These are phyloP conservation scores for Leptographium flavum DNA, from an alignment of 2,329 filamentous ascomycete genomes.

Conservation along the genomic window DNA sequence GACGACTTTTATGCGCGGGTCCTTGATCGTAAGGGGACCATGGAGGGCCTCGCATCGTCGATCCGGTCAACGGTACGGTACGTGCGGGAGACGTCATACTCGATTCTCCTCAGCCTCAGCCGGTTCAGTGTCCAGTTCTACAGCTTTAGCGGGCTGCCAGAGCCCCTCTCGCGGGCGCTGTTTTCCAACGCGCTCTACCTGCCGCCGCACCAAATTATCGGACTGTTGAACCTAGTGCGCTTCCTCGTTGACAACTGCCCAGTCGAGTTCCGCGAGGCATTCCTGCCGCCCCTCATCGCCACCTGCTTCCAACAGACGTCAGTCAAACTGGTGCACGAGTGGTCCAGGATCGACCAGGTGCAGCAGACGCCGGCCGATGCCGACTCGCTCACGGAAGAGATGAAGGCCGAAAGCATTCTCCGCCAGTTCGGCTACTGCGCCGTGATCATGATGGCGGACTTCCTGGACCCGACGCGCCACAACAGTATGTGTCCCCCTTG, in stretches of 20 bases:
- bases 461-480: constrained; percentile 61
- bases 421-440: constrained; percentile 85
- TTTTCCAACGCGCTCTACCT: constrained; percentile 71
- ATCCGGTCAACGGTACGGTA: constrained; percentile 80
- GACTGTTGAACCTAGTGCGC: constrained; percentile 77
- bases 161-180: constrained; percentile 67
- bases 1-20: constrained; percentile 94
- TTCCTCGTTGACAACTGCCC: constrained; percentile 90
- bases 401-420: constrained; percentile 94
- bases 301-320: constrained; percentile 79
- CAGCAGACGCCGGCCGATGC: constrained; percentile 50
- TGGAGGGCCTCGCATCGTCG: constrained; percentile 88
- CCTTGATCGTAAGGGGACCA: constrained; percentile 71
- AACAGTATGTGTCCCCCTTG: constrained; percentile 29
- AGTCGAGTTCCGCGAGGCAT: constrained; percentile 57
- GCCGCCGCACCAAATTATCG: constrained; percentile 85
- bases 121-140: constrained; percentile 81
- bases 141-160: constrained; percentile 70
- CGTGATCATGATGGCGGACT: constrained; percentile 78
- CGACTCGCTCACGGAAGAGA: constrained; percentile 81
- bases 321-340: constrained; percentile 73
- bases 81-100: constrained; percentile 86
- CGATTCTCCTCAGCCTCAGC: constrained; percentile 87
- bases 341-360: constrained; percentile 58
- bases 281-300: constrained; percentile 71